Conservation (phyloP, 163 green algal species). For the Chlamydomonas reinhardtii region DNA sequence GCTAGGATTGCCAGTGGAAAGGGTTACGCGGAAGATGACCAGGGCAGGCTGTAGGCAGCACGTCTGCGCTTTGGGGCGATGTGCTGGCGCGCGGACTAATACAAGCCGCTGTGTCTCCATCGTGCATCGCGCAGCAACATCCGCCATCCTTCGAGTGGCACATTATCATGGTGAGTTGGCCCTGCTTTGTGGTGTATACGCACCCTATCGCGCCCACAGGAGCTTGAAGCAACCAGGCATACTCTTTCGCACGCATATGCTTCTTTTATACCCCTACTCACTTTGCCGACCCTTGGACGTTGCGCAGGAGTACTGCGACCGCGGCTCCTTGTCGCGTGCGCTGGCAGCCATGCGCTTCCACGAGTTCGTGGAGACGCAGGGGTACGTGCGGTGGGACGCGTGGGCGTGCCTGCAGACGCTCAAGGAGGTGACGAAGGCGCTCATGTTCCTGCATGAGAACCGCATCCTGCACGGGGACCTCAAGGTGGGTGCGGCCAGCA, state of each 20-base stretch:
- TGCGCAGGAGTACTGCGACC: constrained; percentile 66
- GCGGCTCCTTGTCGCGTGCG: constrained; percentile 57
- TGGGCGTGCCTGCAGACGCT: constrained; percentile 56
- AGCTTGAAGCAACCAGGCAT: too few species aligned
- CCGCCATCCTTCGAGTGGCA: constrained; percentile 59
- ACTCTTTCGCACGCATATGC: too few species aligned
- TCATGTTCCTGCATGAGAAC: constrained; percentile 77
- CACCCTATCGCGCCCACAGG: too few species aligned
- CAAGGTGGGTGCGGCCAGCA: constrained; percentile 58
- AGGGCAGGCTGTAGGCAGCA: too few species aligned
- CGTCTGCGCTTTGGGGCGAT: too few species aligned
- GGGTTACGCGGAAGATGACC: too few species aligned
- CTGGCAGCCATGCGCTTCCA: constrained; percentile 60
- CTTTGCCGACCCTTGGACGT: too few species aligned
- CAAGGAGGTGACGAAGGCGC: constrained; percentile 61
- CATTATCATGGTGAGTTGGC: constrained; percentile 62
- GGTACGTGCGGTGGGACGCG: constrained; percentile 56
- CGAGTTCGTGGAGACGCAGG: constrained; percentile 49
- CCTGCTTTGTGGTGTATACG: too few species aligned
- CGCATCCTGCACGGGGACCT: constrained; percentile 80
- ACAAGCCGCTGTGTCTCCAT: too few species aligned
- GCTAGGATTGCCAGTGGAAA: too few species aligned
- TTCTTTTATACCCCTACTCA: too few species aligned
- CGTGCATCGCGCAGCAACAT: constrained; percentile 12
- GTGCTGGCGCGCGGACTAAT: too few species aligned